These are phyloP conservation scores for Nicotiana paniculata DNA, from an alignment of 257 asterid species.

Conservation along the genomic window DNA sequence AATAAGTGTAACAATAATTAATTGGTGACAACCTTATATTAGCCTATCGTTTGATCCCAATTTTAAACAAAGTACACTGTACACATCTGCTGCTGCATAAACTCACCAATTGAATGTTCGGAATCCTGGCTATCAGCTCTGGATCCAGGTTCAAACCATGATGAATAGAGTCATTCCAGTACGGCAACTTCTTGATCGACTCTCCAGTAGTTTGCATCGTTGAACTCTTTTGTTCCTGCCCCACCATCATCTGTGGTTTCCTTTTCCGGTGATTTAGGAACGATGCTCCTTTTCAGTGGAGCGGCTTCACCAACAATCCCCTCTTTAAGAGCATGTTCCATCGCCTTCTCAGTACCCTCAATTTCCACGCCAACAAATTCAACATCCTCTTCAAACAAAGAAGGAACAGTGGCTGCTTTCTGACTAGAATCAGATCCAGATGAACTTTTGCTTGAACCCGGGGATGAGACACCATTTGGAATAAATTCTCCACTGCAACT, in stretches of 20 bases:
- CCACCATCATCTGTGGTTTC: conserved; percentile 51
- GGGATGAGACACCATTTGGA: conserved; percentile 37
- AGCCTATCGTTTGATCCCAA: conserved; percentile 25
- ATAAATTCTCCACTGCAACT: conserved; percentile 36
- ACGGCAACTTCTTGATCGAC: conserved; percentile 85
- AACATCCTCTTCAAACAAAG: conserved; percentile 92
- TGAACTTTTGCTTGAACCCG: conserved; percentile 31
- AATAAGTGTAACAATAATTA: conserved; percentile 22
- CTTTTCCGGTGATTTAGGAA: conserved; percentile 41
- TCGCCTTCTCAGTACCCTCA: conserved; percentile 71
- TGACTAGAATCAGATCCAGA: conserved; percentile 32
- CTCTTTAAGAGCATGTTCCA: conserved; percentile 91
- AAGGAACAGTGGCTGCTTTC: conserved; percentile 50
- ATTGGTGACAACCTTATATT: conserved; percentile 18
- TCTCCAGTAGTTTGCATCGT: conserved; percentile 87
- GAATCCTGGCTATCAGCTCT: conserved; percentile 11
- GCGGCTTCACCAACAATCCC: conserved; percentile 95
- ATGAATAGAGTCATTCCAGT: conserved; percentile 34
- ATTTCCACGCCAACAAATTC: conserved; percentile 92
- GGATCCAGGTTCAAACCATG: background rate
- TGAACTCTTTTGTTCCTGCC: conserved; percentile 60
- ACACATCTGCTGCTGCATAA: conserved; percentile 24
- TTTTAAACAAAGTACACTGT: conserved; percentile 33
- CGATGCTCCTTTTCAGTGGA: conserved; percentile 46
- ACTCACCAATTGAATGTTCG: conserved; percentile 8